Percentiles rank a stretch among this genome's conserved stretches.
Conservation (phyloP, 345 rosid genomes). For the Bretschneidera sinensis region DNA sequence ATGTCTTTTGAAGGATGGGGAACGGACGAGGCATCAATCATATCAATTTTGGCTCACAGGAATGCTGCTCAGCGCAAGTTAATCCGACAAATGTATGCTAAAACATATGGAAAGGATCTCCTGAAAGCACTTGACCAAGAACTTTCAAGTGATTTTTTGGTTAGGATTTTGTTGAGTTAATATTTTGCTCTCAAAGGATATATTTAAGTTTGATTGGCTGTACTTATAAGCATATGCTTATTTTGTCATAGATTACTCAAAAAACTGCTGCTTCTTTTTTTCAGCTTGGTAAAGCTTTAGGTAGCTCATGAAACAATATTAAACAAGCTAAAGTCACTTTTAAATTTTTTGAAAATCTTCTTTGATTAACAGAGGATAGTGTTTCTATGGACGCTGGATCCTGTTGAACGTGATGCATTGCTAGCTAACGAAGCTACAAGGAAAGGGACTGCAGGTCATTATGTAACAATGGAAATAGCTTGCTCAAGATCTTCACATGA, state of each 20-base stretch:
- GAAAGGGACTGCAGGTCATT: conserved; percentile 67
- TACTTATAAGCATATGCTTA: no score
- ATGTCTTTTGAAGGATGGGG: conserved; percentile 63
- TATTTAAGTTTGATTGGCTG: no score
- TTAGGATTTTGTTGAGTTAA: conserved; percentile 4
- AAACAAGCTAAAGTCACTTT: no score
- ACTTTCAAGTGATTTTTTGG: conserved; percentile 70
- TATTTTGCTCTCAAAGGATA: neutral
- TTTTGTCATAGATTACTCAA: no score
- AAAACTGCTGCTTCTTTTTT: no score
- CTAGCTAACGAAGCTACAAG: conserved; percentile 67
- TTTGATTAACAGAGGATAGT: conserved; percentile 35
- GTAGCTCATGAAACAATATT: no score
- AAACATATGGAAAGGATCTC: conserved; percentile 59
- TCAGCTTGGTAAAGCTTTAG: no score
- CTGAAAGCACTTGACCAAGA: conserved; percentile 64
- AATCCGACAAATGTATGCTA: conserved; percentile 55
- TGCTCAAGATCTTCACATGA: conserved; percentile 66
- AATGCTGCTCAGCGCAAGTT: conserved; percentile 52
- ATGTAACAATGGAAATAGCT: conserved; percentile 72
- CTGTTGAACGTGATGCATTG: conserved; percentile 61
- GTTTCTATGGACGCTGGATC: conserved; percentile 63
- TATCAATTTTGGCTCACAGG: conserved; percentile 65
- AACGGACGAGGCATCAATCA: conserved; percentile 67
- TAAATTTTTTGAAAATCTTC: no score